Evolutionary conservation across 352 stramenopile genomes (phyloP).

Genomic region (Phytophthora idaei): DNA sequence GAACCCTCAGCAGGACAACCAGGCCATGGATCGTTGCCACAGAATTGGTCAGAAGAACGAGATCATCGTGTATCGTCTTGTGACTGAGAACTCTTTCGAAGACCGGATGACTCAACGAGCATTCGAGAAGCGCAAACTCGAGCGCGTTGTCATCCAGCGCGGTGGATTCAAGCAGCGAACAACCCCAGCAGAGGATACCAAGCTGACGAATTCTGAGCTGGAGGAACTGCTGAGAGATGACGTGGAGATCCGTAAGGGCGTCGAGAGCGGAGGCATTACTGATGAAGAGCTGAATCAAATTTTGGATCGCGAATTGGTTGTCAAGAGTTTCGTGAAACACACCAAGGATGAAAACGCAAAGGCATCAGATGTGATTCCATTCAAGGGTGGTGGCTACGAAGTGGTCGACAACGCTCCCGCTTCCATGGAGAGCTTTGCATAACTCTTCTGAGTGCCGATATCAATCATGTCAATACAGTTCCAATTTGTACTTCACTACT

Average conservation of each 20-base stretch:
- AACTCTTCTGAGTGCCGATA: constrained; percentile 6
- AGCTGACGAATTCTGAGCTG: constrained; percentile 77
- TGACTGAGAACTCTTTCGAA: constrained; percentile 94
- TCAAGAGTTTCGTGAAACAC: constrained; percentile 74
- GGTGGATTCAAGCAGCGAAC: constrained; percentile 76
- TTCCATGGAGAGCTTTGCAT: constrained; percentile 83
- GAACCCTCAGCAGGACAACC: constrained; percentile 98
- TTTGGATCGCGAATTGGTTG: constrained; percentile 70
- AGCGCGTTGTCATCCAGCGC: constrained; percentile 88
- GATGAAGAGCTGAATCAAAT: constrained; percentile 69
- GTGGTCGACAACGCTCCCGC: constrained; percentile 66
- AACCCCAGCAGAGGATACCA: constrained; percentile 34
- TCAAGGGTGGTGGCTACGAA: constrained; percentile 77
- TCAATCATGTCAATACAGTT: constrained; percentile 33
- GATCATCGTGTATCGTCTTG: constrained; percentile 92
- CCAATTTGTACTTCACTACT: background rate
- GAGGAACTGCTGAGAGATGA: constrained; percentile 79
- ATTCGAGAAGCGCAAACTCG: constrained; percentile 92
- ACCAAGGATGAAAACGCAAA: constrained; percentile 30
- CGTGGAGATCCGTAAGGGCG: constrained; percentile 67
- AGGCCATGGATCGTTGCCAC: constrained; percentile 91
- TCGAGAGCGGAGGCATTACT: constrained; percentile 77
- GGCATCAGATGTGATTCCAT: constrained; percentile 37
- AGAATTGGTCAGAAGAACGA: constrained; percentile 91
- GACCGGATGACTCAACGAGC: constrained; percentile 93